Percentiles rank a stretch among this genome's conserved stretches.
These are phyloP conservation scores for Penicillium decumbens DNA, from an alignment of 2,329 filamentous ascomycete species.

Conservation along the genomic window DNA sequence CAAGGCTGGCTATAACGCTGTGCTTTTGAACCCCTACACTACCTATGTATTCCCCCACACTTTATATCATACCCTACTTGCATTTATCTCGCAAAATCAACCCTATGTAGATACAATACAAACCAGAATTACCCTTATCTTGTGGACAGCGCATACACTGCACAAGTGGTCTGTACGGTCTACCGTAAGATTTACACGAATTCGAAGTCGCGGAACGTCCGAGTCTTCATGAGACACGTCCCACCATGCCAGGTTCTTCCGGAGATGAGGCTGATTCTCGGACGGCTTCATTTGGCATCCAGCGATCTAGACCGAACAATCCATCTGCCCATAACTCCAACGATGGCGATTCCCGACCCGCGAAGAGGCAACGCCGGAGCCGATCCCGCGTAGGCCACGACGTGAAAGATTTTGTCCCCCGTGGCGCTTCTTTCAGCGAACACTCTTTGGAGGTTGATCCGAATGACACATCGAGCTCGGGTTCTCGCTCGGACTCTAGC, in stretches of 20 bases:
- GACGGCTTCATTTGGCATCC: slow-evolving; percentile 42
- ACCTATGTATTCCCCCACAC: neutral
- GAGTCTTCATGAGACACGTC: neutral
- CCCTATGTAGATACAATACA: no score
- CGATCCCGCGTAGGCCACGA: slow-evolving; percentile 22
- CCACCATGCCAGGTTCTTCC: slow-evolving; percentile 24
- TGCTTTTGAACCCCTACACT: neutral
- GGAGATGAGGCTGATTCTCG: slow-evolving; percentile 44
- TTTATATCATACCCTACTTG: neutral
- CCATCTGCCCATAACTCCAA: slow-evolving; percentile 24
- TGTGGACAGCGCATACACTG: neutral
- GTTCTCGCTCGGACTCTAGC: slow-evolving; percentile 21
- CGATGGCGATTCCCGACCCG: slow-evolving; percentile 21
- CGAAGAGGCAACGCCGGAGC: slow-evolving; percentile 29
- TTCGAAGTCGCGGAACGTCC: slow-evolving; percentile 1
- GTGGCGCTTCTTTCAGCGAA: slow-evolving; percentile 34
- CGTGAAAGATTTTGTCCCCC: slow-evolving; percentile 36
- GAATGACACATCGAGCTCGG: slow-evolving; percentile 31
- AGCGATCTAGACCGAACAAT: slow-evolving; percentile 29
- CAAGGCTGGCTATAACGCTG: neutral
- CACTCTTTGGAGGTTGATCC: slow-evolving; percentile 32
- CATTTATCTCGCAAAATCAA: no score
- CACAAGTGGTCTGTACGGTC: slow-evolving; percentile 9
- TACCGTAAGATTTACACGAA: slow-evolving; percentile 25
- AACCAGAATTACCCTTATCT: no score